Percentiles rank a stretch among this genome's conserved stretches.
Conservation (phyloP, 2,329 filamentous ascomycete species). For the Ceratocystis cacaofunesta region DNA sequence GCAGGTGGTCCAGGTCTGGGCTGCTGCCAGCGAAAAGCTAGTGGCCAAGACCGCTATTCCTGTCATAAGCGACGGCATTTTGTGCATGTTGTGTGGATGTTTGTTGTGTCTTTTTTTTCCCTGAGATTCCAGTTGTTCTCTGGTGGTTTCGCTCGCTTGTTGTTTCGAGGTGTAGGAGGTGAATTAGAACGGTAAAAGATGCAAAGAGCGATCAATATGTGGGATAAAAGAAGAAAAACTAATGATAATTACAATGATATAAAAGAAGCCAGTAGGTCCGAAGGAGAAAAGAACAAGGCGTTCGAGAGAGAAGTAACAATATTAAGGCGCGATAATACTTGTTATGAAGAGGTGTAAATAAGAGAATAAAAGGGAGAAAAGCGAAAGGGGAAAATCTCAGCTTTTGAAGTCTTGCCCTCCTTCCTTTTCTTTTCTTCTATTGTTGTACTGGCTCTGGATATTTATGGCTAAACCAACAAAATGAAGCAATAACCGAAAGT, state of each 20-base stretch:
- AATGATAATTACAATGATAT: background rate
- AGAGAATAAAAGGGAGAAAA: background rate
- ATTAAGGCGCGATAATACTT: background rate
- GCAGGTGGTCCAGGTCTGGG: constrained; percentile 30
- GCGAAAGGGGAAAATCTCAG: background rate
- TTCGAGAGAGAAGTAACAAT: background rate
- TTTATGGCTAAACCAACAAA: background rate
- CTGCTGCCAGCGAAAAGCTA: constrained; percentile 21
- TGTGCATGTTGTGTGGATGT: background rate
- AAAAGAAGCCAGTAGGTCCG: background rate
- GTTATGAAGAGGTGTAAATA: background rate
- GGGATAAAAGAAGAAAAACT: background rate
- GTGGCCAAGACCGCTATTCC: constrained; percentile 19
- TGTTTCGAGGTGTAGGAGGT: background rate
- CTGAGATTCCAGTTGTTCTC: background rate
- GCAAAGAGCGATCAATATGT: background rate
- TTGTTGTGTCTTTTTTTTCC: background rate
- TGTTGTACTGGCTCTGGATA: background rate
- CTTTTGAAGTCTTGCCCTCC: background rate
- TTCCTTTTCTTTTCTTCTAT: background rate
- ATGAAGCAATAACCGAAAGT: constrained; percentile 5
- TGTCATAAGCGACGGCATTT: constrained; percentile 4
- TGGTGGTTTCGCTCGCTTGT: background rate
- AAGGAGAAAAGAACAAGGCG: background rate
- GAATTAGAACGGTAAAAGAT: background rate